phyloP scores from a whole-genome alignment of 192 early-diverging fungal species.

The Coemansia sp. region DNA sequence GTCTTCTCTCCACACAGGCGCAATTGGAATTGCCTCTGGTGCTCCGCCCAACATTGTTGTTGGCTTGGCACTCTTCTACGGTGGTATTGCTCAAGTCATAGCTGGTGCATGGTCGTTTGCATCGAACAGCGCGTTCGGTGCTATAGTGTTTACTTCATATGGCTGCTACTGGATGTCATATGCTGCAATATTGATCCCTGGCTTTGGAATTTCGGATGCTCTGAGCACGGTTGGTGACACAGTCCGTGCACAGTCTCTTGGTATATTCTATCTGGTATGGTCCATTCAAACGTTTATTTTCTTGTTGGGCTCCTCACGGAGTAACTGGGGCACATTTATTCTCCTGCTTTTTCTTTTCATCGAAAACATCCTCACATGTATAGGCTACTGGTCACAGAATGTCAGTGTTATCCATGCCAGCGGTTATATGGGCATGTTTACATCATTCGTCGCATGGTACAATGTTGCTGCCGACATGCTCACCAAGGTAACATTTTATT shows the following conservation, averaged over 20 bases:
- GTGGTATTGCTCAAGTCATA: slow-evolving; percentile 35
- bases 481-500: slow-evolving; percentile 57
- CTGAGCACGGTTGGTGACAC: slow-evolving; percentile 33
- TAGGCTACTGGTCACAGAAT: slow-evolving; percentile 50
- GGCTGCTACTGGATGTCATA: slow-evolving; percentile 61
- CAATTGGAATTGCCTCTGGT: slow-evolving; percentile 34
- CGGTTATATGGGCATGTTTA: slow-evolving; percentile 53
- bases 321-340: slow-evolving; percentile 50
- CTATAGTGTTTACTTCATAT: slow-evolving; percentile 39
- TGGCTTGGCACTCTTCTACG: slow-evolving; percentile 46
- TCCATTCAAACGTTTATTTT: slow-evolving; percentile 58
- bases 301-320: slow-evolving; percentile 49
- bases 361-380: slow-evolving; percentile 47
- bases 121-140: slow-evolving; percentile 36
- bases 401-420: slow-evolving; percentile 36
- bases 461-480: slow-evolving; percentile 57
- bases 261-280: slow-evolving; percentile 56
- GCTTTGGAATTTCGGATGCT: slow-evolving; percentile 50
- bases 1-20: slow-evolving; percentile 31
- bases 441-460: slow-evolving; percentile 56
- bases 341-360: slow-evolving; percentile 51
- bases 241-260: slow-evolving; percentile 50
- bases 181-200: slow-evolving; percentile 54
- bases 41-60: slow-evolving; percentile 36
- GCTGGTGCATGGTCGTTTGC: slow-evolving; percentile 45